phyloP scores from a whole-genome alignment of 2,329 filamentous ascomycete genomes.

The Aspergillus terreus region DNA sequence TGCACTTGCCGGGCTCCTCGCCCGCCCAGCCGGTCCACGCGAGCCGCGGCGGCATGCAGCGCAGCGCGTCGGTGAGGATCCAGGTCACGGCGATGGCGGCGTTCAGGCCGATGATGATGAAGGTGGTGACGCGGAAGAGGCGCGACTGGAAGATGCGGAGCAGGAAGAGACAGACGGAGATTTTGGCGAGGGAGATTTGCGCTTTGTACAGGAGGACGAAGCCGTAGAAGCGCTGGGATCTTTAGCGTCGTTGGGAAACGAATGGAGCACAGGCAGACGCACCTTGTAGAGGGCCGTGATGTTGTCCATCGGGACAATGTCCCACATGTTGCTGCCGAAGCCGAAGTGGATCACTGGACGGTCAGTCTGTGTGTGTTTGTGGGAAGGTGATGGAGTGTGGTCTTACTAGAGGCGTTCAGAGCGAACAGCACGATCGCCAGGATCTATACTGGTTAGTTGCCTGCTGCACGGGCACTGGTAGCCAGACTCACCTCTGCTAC shows the following conservation, averaged over 20 bases:
- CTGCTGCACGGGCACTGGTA: too few species aligned
- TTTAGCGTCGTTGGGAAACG: not conserved
- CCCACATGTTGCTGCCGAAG: constrained; percentile 21
- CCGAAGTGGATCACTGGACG: constrained; percentile 17
- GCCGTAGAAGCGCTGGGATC: constrained; percentile 12
- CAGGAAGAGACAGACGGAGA: constrained; percentile 22
- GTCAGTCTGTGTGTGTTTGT: not conserved
- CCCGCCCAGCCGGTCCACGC: constrained; percentile 18
- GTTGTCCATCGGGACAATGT: constrained; percentile 16
- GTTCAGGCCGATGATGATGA: constrained; percentile 18
- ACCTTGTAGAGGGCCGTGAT: constrained; percentile 19
- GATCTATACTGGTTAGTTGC: constrained; percentile 1
- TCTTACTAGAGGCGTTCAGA: constrained; percentile 13
- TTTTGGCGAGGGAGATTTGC: constrained; percentile 21
- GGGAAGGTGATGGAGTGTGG: too few species aligned
- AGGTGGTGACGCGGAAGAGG: constrained; percentile 15
- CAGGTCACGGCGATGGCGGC: constrained; percentile 17
- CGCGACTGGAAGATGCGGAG: constrained; percentile 19
- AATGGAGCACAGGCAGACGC: not conserved
- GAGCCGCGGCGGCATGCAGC: constrained; percentile 18
- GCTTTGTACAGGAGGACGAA: constrained; percentile 19
- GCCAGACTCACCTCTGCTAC: constrained; percentile 11
- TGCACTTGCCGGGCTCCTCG: constrained; percentile 13
- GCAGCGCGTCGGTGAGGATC: constrained; percentile 15
- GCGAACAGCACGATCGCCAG: constrained; percentile 10